Base-by-base conservation (phyloP, 257 asterid genomes). In the Oldenlandia corymbosa region DNA sequence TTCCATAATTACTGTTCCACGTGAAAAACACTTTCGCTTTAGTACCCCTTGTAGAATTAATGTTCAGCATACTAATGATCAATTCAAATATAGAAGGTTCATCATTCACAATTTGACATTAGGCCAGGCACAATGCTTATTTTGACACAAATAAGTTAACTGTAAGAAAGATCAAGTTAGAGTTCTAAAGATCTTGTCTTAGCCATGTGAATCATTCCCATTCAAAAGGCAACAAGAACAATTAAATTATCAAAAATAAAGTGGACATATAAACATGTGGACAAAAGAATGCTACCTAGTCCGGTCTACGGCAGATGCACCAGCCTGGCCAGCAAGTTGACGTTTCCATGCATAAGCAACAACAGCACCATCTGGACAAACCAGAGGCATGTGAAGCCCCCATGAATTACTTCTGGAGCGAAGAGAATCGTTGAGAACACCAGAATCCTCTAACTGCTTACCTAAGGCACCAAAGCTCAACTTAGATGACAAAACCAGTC, bases 271-370 rank as follows among this genome's bases (percentile, higher is more conserved):
- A 28, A 32, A 2, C 51, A 42, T 37, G 51, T n/a, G 11, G 16
- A 31, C 24, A 20, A 47, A 66, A 66, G 65, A 47, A n/a, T 68
- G 37, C 14, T 74, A 87, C 96, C 99, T 85, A 67, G 99, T 89
- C 73, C 99, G 78, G 75, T 92, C 99, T 49, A 92, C 99, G 11
- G 99, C 99, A 58, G 99, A 92, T 67, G 99, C 97, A 64, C 99
- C 99, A 62, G 99, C 99, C 84, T 92, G 99, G 58, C 97, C 99
- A 77, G 97, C 99, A 75, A 92, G 99, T 75, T 92, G 96, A 51
- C 99, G 94, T 75, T 92, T 92, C 99, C 97, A 92, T 20, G 97
- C 99, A 79, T 92, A 92, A 52, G 99, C 97, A 73, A 89, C 99
- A 72, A 92, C 97, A 61, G 96, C 99, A 55, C 97, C 99, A 64